These are phyloP conservation scores for Glebionis coronaria DNA, from an alignment of 129 eudicot species.

Conservation along the genomic window DNA sequence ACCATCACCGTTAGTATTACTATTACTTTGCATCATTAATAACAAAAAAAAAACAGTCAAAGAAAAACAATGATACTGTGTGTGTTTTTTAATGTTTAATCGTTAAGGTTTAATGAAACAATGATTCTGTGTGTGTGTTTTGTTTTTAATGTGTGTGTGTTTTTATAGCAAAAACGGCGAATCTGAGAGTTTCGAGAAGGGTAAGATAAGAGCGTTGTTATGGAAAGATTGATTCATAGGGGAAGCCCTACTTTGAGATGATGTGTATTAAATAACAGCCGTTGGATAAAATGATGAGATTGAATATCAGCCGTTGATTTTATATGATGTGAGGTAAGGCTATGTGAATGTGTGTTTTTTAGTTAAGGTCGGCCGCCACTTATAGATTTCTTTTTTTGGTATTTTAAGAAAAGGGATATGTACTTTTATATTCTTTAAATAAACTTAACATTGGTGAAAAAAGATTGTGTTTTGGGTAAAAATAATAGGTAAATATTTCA, in stretches of 20 bases:
- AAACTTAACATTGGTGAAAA: too few relatives aligned
- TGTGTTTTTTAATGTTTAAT: slow-evolving; percentile 17
- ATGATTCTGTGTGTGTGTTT: not conserved
- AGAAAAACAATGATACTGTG: too few relatives aligned
- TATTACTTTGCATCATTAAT: slow-evolving; percentile 41
- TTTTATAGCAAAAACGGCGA: slow-evolving; percentile 28
- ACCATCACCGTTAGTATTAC: slow-evolving; percentile 34
- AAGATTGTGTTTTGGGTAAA: too few relatives aligned
- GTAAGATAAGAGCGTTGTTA: slow-evolving; percentile 24
- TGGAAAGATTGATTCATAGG: slow-evolving; percentile 41
- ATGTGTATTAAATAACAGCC: slow-evolving; percentile 35
- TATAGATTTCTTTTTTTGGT: slow-evolving; percentile 14
- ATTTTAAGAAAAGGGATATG: not conserved
- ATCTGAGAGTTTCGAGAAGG: slow-evolving; percentile 41
- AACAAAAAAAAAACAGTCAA: not conserved
- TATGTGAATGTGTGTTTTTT: slow-evolving; percentile 18
- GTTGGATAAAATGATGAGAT: slow-evolving; percentile 37
- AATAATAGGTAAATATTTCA: too few relatives aligned
- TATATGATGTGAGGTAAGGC: slow-evolving; percentile 13
- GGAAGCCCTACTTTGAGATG: slow-evolving; percentile 53
- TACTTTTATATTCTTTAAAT: too few relatives aligned
- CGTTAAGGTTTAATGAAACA: too few relatives aligned
- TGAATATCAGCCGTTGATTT: slow-evolving; percentile 39
- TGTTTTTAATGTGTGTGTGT: slow-evolving; percentile 1
- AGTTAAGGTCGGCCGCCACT: slow-evolving; percentile 50